Percentiles rank a stretch among this genome's conserved stretches.
Evolutionary conservation across 2,329 filamentous ascomycete genomes (phyloP).

Genomic region (Fusarium abutilonis): DNA sequence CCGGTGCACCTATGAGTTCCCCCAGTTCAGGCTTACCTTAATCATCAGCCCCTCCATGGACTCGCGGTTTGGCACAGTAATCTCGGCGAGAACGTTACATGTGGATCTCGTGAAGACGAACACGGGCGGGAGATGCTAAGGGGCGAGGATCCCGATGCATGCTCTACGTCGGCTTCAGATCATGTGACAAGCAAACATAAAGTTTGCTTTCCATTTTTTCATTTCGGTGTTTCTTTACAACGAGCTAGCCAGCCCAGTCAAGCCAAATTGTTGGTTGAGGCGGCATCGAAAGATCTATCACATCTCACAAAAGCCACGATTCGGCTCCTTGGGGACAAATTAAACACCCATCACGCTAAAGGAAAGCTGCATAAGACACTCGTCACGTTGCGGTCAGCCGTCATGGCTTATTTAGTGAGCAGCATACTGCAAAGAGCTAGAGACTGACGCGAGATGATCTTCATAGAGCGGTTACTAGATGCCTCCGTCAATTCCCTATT

Average conservation of each 20-base stretch:
- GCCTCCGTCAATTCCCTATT: constrained; percentile 10
- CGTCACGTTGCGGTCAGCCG: constrained; percentile 5
- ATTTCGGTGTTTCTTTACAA: not conserved
- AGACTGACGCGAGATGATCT: constrained; percentile 17
- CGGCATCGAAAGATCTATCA: constrained; percentile 27
- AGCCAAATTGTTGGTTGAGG: constrained; percentile 5
- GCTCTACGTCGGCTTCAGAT: constrained; percentile 1
- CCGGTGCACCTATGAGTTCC: no score
- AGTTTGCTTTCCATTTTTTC: not conserved
- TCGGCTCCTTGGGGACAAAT: not conserved
- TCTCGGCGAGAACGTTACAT: constrained; percentile 9
- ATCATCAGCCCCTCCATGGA: not conserved
- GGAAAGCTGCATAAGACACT: constrained; percentile 19
- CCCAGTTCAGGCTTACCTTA: constrained; percentile 8
- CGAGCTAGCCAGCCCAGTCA: not conserved
- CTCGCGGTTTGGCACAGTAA: not conserved
- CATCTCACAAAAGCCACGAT: constrained; percentile 39
- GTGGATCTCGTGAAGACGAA: not conserved
- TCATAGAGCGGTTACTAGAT: constrained; percentile 3
- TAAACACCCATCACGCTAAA: constrained; percentile 30
- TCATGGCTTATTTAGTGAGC: not conserved
- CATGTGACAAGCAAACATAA: constrained; percentile 15
- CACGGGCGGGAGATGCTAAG: not conserved
- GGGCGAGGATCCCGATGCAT: not conserved
- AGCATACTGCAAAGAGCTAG: constrained; percentile 8